Percentiles rank a stretch among this genome's conserved stretches.
These are phyloP conservation scores for Nicotiana undulata DNA, from an alignment of 257 asterid genomes.

Conservation along the genomic window DNA sequence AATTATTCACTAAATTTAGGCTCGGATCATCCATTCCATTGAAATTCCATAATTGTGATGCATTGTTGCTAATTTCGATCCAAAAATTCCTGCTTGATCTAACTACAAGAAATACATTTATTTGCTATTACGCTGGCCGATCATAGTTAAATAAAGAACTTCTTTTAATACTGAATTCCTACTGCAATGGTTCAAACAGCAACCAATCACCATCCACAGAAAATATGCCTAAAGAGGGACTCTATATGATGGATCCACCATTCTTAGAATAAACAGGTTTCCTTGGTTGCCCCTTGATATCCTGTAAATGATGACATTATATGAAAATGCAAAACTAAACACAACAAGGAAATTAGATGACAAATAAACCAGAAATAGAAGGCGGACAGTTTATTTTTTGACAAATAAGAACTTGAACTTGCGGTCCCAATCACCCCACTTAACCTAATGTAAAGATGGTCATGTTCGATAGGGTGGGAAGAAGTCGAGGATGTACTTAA, in stretches of 20 bases:
- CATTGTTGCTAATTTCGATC: neutral
- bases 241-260: constrained; percentile 58
- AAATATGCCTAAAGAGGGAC: constrained; percentile 30
- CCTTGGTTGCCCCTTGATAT: constrained; percentile 63
- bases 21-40: neutral
- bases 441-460: neutral
- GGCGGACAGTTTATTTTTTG: neutral
- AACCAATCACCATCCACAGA: neutral
- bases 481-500: neutral
- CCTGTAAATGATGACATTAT: constrained; percentile 23
- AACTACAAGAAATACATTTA: neutral
- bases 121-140: neutral
- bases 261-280: constrained; percentile 45
- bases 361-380: neutral
- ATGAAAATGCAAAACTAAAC: neutral
- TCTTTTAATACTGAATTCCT: neutral
- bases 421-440: neutral
- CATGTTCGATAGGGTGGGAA: neutral
- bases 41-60: neutral
- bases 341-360: neutral
- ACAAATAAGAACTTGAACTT: neutral
- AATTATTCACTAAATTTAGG: neutral
- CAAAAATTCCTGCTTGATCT: neutral
- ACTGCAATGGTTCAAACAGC: neutral
- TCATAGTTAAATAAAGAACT: neutral